These are phyloP conservation scores for Spergularia marina DNA, from an alignment of 148 eudicot species.

Conservation along the genomic window DNA sequence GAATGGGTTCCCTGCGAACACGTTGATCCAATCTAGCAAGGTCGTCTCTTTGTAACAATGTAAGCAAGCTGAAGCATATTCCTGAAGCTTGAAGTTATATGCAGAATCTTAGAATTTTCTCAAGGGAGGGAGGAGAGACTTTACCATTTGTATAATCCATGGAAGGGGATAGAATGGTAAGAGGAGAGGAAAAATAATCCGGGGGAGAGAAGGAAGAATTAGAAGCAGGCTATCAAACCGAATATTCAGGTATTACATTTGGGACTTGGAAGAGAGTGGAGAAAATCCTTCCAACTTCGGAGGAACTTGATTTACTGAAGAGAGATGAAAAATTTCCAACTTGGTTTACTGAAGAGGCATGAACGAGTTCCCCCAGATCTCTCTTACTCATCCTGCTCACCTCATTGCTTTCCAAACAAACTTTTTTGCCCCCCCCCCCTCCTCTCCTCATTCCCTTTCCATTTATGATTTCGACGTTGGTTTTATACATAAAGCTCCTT, in stretches of 20 bases:
- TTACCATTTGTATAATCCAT: neutral
- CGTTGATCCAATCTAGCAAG: neutral
- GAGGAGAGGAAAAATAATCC: neutral
- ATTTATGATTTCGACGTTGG: neutral
- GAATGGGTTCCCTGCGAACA: neutral
- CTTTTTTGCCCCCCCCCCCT: too few relatives aligned
- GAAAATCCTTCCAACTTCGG: neutral
- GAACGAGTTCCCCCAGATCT: too few relatives aligned
- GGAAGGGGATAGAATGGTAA: neutral
- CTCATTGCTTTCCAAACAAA: too few relatives aligned
- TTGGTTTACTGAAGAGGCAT: too few relatives aligned
- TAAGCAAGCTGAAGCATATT: neutral
- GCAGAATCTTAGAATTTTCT: neutral
- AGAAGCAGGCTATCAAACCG: too few relatives aligned
- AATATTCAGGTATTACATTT: too few relatives aligned
- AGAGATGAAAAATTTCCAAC: too few relatives aligned
- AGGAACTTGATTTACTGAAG: neutral
- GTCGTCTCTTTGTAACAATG: neutral
- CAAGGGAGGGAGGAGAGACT: neutral
- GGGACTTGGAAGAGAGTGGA: neutral
- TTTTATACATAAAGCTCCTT: neutral
- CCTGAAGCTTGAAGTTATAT: neutral
- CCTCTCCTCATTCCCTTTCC: too few relatives aligned
- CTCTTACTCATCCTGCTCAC: too few relatives aligned
- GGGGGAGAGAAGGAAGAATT: too few relatives aligned